These are phyloP conservation scores for Tympanopsis confertula DNA, from an alignment of 2,329 filamentous ascomycete species.

Conservation along the genomic window DNA sequence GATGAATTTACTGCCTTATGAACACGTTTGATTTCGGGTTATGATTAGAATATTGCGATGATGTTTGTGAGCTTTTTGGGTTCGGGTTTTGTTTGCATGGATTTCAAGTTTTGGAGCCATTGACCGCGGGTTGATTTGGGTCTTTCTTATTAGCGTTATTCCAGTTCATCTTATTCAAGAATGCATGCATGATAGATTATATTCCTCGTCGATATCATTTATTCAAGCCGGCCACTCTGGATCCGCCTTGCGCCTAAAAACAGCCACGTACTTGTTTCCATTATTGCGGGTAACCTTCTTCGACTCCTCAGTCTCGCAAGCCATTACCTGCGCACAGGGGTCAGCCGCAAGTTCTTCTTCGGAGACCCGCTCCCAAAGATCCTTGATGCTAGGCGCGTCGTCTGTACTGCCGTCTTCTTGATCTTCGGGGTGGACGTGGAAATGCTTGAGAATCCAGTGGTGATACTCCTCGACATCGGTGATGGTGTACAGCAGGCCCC, in stretches of 20 bases:
- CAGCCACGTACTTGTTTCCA: constrained; percentile 80
- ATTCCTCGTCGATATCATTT: too few relatives aligned
- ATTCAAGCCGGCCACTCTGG: constrained; percentile 26
- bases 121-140: too few relatives aligned
- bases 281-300: constrained; percentile 91
- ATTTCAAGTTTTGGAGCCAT: too few relatives aligned
- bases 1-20: too few relatives aligned
- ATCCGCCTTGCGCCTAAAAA: constrained; percentile 72
- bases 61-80: too few relatives aligned
- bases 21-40: too few relatives aligned
- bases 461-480: constrained; percentile 94
- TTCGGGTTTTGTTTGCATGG: too few relatives aligned
- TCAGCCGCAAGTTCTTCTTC: constrained; percentile 58
- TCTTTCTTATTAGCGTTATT: too few relatives aligned
- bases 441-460: constrained; percentile 82
- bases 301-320: constrained; percentile 81
- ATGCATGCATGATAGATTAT: too few relatives aligned
- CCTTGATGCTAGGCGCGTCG: background rate
- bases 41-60: too few relatives aligned
- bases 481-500: constrained; percentile 87
- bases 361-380: constrained; percentile 62
- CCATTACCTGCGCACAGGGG: constrained; percentile 64
- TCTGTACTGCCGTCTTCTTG: background rate
- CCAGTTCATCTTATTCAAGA: too few relatives aligned
- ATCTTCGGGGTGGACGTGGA: constrained; percentile 56